Evolutionary conservation across 139 green algal species (phyloP).

Genomic region (Volvox reticuliferus): DNA sequence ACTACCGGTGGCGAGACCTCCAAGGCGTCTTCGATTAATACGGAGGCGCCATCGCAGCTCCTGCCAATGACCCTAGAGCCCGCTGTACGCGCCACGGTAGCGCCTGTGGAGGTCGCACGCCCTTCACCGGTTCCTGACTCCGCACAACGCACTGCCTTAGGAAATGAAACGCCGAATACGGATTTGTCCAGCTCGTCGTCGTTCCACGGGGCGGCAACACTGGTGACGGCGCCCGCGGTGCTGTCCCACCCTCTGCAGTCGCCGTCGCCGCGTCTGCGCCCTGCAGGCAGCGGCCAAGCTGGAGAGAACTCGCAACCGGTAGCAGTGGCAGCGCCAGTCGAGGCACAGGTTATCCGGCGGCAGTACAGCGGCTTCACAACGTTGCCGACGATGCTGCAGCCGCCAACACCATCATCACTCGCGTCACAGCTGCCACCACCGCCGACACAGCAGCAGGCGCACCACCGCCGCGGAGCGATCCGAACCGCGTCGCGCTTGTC

Average conservation of each 20-base stretch:
- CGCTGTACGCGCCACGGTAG: no score
- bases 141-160: no score
- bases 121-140: no score
- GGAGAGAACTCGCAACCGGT: not conserved
- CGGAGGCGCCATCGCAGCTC: no score
- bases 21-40: no score
- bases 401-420: not conserved
- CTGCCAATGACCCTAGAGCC: no score
- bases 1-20: no score
- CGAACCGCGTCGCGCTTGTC: not conserved
- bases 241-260: not conserved
- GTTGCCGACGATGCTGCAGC: not conserved
- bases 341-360: not conserved
- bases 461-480: not conserved
- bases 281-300: not conserved
- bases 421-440: not conserved
- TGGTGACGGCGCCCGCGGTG: not conserved
- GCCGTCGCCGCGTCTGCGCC: not conserved
- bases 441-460: not conserved
- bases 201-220: not conserved
- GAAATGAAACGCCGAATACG: no score
- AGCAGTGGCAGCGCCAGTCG: not conserved
- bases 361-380: not conserved
- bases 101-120: no score
- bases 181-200: not conserved